Percentiles rank a stretch among this genome's conserved stretches.
Evolutionary conservation across 495 filamentous ascomycete species (phyloP).

Genomic region (Rhizodiscina lignyota): DNA sequence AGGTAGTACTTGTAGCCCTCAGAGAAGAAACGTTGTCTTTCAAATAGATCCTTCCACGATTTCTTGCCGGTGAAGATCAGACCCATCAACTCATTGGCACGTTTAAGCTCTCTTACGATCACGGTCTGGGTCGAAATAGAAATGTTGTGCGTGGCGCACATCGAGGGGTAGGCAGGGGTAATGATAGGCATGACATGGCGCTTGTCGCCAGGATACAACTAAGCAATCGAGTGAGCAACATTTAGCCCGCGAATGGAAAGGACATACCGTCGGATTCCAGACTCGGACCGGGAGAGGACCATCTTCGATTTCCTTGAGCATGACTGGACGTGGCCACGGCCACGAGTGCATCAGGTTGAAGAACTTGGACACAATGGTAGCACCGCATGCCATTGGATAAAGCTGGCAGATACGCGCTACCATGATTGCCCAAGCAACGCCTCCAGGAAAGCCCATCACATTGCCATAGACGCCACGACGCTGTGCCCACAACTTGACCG

Average conservation of each 20-base stretch:
- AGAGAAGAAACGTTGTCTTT: constrained; percentile 82
- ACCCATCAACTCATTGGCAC: constrained; percentile 60
- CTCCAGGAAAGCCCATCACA: constrained; percentile 88
- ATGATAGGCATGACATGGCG: constrained; percentile 94
- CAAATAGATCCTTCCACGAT: constrained; percentile 77
- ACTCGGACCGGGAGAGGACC: constrained; percentile 63
- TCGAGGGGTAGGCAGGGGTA: constrained; percentile 83
- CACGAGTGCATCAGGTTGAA: constrained; percentile 81
- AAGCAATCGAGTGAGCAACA: constrained; percentile 3
- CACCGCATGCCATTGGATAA: constrained; percentile 82
- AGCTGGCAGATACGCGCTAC: constrained; percentile 91
- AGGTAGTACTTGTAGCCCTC: constrained; percentile 87
- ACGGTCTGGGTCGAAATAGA: constrained; percentile 69
- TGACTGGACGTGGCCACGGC: constrained; percentile 84
- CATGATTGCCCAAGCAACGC: constrained; percentile 95
- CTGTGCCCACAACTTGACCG: constrained; percentile 93
- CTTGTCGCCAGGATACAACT: constrained; percentile 68
- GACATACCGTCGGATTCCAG: constrained; percentile 97
- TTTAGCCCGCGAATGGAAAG: constrained; percentile 10
- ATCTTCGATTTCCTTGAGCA: constrained; percentile 79
- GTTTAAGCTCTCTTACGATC: constrained; percentile 65
- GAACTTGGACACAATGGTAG: constrained; percentile 79
- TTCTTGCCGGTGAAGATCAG: constrained; percentile 59
- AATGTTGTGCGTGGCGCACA: constrained; percentile 93
- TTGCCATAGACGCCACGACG: constrained; percentile 89